Base-by-base conservation (phyloP, 2,329 filamentous ascomycete species). In the Hypomyces rosellus region DNA sequence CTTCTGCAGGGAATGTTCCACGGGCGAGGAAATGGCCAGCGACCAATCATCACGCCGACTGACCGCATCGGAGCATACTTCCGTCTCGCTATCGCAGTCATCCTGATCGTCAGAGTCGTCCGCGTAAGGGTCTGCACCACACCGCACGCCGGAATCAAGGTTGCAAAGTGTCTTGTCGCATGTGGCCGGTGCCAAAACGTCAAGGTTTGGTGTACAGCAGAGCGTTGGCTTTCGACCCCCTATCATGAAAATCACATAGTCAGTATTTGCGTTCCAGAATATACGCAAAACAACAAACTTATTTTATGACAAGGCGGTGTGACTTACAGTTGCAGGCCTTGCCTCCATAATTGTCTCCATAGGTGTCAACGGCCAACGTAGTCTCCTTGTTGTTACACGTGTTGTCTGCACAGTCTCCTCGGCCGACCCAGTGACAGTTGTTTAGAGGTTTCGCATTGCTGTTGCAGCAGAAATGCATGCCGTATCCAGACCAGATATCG, bases 361-460 rank as follows among this genome's bases (percentile, higher is more conserved):
- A 15, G 13, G 7, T 15, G 5, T 34, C 22, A n/a, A 34, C 51
- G 15, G 25, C 25, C 16, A 55, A 15, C 5, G 50, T 48, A 2
- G 50, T 46, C 15, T 55, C 53, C n/a, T 53, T 48, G 18, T 34
- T 44, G n/a, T n/a, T 42, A 15, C 50, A 55, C 3, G 44, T 50
- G 45, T 53, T 55, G 45, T 55, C 50, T 14, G 50, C 50, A 42
- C 50, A 55, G 53, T 53, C 48, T 3, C 46, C 46, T 15, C 51
- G 22, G 5, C 54, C 51, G 7, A 55, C 51, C 54, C 46, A 54
- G 22, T 55, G 54, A 36, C 51, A 55, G 46, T 51, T 48, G 14
- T 25, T 13, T 1, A 55, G 25, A 12, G 51, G 48, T 7, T n/a
- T 30, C 25, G 25, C 25, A 30, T 30, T 30, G 25, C 25, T 30